phyloP scores from a whole-genome alignment of 352 stramenopile genomes.

The Pythium aristosporum region DNA sequence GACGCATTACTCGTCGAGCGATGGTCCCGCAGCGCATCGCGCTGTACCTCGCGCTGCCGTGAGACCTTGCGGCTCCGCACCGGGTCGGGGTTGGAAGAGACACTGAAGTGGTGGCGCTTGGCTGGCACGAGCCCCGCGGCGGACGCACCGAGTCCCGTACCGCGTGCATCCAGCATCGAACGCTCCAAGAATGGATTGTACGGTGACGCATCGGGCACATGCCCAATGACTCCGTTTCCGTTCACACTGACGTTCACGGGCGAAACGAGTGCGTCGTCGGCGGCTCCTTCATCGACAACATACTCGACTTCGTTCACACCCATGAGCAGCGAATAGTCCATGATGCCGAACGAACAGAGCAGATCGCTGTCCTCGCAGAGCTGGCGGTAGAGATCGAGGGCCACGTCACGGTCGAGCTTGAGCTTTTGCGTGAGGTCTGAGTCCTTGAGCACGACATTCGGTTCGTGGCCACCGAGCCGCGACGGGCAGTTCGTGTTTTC shows the following conservation, averaged over 20 bases:
- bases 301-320: conserved; percentile 89
- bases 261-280: conserved; percentile 33
- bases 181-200: conserved; percentile 70
- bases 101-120: conserved; percentile 58
- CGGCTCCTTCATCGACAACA: conserved; percentile 70
- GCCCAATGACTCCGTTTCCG: background rate
- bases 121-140: conserved; percentile 1
- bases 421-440: conserved; percentile 89
- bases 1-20: conserved; percentile 66
- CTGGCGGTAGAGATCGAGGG: conserved; percentile 72
- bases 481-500: conserved; percentile 76
- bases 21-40: conserved; percentile 37
- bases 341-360: conserved; percentile 88
- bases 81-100: conserved; percentile 44
- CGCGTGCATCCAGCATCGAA: conserved; percentile 62
- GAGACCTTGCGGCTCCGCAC: conserved; percentile 54
- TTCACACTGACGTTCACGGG: conserved; percentile 25
- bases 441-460: conserved; percentile 90
- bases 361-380: conserved; percentile 82
- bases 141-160: conserved; percentile 23
- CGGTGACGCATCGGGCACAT: conserved; percentile 11
- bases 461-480: conserved; percentile 76
- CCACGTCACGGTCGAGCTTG: conserved; percentile 70
- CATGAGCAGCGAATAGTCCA: conserved; percentile 92
- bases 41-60: conserved; percentile 45